Evolutionary conservation across 768 basidiomycete genomes (phyloP), one percentile per base, ranked within the genome.

Genomic region (Pholiota microspora): DNA sequence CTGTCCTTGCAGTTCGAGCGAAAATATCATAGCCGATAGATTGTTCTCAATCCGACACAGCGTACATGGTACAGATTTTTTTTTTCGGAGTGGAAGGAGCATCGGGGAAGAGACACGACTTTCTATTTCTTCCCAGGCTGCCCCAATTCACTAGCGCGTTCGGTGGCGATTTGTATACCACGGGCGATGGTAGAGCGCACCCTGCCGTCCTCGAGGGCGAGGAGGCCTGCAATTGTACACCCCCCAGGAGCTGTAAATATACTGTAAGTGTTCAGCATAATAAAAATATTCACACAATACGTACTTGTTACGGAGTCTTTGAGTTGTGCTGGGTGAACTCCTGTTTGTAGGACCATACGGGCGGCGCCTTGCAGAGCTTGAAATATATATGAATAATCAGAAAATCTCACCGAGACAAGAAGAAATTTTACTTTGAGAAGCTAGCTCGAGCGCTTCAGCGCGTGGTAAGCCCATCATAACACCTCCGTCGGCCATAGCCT

Each of bases 391-490:
- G n/a, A n/a, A n/a, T n/a, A n/a, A n/a, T n/a, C n/a, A n/a, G n/a
- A n/a, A n/a, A n/a, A n/a, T n/a, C n/a, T n/a, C 29, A 12, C 29
- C 12, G 7, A 31, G 12, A 31, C 12, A 42, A 21, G 7, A 27
- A 13, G 28, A 31, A 72, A n/a, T n/a, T 85, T 63, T 66, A 97
- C 96, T 94, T 73, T 99, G 97, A 42, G 96, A 85, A 46, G 97
- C 96, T 49, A 99, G 74, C 68, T 99, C 97, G 38, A 98, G 72
- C 4, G 97, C 94, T 70, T 98, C 97, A 1, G 85, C 83, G 57
- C 97, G 78, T 2, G 97, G 97, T 49, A 99, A 73, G 27, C 97
- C 97, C 97, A 98, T 98, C 96, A 99, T 98, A 44, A 98, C 97
- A 40, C 94, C 97, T 24, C 97, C 97, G 69, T 98, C 97, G 1